Evolutionary conservation across 2,329 filamentous ascomycete genomes (phyloP).

Genomic region (Dactylellina parvicollis): DNA sequence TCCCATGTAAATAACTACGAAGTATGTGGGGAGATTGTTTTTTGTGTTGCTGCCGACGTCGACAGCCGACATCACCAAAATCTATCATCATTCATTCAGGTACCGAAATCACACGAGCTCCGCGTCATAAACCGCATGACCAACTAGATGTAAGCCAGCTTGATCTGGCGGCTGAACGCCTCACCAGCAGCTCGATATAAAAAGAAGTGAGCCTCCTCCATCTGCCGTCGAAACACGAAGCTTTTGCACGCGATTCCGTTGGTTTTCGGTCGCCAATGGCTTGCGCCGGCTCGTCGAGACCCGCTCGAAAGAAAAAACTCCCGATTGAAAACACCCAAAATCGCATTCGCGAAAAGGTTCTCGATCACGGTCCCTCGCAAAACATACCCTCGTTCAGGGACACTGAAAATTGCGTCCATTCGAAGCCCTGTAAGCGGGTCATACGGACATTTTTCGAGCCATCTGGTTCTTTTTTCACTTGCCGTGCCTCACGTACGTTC

Average conservation of each 20-base stretch:
- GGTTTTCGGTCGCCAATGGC: neutral
- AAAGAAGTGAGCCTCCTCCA: neutral
- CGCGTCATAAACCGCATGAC: neutral
- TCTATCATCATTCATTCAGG: too few species aligned
- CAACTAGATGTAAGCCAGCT: too few species aligned
- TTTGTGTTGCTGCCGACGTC: too few species aligned
- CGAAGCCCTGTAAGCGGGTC: neutral
- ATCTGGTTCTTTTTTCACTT: neutral
- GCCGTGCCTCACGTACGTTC: neutral
- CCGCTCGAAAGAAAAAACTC: neutral
- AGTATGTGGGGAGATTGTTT: too few species aligned
- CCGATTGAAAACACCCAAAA: neutral
- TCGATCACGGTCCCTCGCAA: slow-evolving; percentile 5
- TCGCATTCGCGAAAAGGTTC: neutral
- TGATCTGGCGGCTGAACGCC: too few species aligned
- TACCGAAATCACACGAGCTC: too few species aligned
- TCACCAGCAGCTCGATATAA: neutral
- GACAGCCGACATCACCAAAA: neutral
- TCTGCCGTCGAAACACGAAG: slow-evolving; percentile 30
- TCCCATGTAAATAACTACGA: too few species aligned
- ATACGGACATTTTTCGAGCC: neutral
- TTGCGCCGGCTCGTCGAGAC: neutral
- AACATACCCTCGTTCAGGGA: neutral
- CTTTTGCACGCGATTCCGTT: neutral
- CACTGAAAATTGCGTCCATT: neutral